phyloP scores from a whole-genome alignment of 176 grass and related monocot species.

The Phoenix dactylifera region DNA sequence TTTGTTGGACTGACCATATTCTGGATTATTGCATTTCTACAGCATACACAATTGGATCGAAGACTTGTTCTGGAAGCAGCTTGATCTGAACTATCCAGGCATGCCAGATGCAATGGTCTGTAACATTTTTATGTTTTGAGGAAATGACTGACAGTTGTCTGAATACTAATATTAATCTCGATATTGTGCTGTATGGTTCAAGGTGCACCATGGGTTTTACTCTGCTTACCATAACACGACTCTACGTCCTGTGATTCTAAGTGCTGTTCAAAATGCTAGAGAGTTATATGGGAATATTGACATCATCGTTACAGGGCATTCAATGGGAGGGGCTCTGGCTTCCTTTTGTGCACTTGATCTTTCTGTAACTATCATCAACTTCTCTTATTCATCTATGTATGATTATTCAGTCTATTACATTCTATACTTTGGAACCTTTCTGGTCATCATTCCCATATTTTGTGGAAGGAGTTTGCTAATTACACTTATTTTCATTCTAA shows the following conservation, averaged over 20 bases:
- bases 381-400: no score
- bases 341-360: conserved; percentile 98
- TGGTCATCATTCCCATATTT: no score
- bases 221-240: conserved; percentile 83
- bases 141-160: no score
- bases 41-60: conserved; percentile 92
- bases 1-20: no score
- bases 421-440: no score
- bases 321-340: conserved; percentile 93
- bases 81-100: conserved; percentile 88
- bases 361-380: conserved; percentile 34
- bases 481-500: no score
- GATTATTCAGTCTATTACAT: no score
- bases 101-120: conserved; percentile 87
- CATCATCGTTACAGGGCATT: conserved; percentile 79
- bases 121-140: background rate
- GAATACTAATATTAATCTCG: no score
- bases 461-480: no score
- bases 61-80: conserved; percentile 86
- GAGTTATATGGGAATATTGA: conserved; percentile 58
- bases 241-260: conserved; percentile 43
- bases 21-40: conserved; percentile 17
- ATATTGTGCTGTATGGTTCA: background rate
- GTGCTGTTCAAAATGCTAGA: conserved; percentile 48
- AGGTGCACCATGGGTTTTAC: conserved; percentile 98